These are phyloP conservation scores for Cephalotrichum gorgonifer DNA, from an alignment of 2,329 filamentous ascomycete genomes.

Conservation along the genomic window DNA sequence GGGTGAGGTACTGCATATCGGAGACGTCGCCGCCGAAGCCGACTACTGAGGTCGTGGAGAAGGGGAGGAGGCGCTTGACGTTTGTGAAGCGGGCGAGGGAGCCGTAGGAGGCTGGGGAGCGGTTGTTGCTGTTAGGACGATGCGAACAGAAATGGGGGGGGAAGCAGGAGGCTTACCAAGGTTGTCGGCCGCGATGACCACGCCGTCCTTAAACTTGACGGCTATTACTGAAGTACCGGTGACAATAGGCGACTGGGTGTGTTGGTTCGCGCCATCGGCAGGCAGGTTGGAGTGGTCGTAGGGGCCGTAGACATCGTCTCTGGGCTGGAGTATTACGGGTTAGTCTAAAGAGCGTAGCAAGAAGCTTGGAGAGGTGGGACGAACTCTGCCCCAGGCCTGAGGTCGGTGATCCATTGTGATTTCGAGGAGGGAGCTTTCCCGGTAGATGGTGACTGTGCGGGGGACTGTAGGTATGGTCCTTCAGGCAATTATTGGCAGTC, in stretches of 20 bases:
- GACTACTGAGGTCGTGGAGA: conserved; percentile 73
- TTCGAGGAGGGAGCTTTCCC: conserved; percentile 4
- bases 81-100: conserved; percentile 94
- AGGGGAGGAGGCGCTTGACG: conserved; percentile 86
- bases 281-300: conserved; percentile 86
- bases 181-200: conserved; percentile 96
- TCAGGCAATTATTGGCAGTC: no score
- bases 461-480: no score
- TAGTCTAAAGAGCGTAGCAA: conserved; percentile 7
- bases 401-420: conserved; percentile 59
- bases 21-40: conserved; percentile 96
- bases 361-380: conserved; percentile 20
- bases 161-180: conserved; percentile 46
- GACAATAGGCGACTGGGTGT: conserved; percentile 87
- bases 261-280: conserved; percentile 59
- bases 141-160: background rate
- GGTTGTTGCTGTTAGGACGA: background rate
- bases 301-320: conserved; percentile 91
- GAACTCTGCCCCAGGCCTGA: conserved; percentile 63
- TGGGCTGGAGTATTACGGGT: conserved; percentile 50
- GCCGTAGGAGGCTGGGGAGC: conserved; percentile 77
- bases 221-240: conserved; percentile 94
- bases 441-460: background rate
- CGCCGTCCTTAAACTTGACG: conserved; percentile 91
- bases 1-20: conserved; percentile 98